Evolutionary conservation across 768 basidiomycete species (phyloP).

Genomic region (Termitomyces sp.): DNA sequence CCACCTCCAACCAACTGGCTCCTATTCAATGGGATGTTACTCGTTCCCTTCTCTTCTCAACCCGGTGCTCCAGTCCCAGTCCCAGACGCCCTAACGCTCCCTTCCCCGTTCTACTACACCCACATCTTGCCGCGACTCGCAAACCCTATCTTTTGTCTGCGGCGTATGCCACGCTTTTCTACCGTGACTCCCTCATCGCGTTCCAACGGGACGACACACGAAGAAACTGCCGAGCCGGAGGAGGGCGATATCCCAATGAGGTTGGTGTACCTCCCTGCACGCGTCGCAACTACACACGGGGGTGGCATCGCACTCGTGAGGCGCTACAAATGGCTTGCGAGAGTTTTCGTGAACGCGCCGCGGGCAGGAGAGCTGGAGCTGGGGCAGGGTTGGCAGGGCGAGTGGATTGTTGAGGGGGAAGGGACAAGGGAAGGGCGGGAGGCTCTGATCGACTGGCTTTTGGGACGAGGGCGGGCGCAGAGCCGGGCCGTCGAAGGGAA

Average conservation of each 20-base stretch:
- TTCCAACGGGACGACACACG: not conserved
- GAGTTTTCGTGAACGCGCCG: constrained; percentile 52
- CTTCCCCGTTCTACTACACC: constrained; percentile 73
- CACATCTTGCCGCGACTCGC: constrained; percentile 50
- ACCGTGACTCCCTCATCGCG: constrained; percentile 32
- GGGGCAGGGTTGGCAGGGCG: constrained; percentile 46
- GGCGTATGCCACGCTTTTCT: constrained; percentile 29
- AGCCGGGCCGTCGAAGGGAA: constrained; percentile 61
- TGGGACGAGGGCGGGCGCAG: constrained; percentile 49
- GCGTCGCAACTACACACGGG: constrained; percentile 57
- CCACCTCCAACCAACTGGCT: constrained; percentile 52
- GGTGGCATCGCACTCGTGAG: constrained; percentile 57
- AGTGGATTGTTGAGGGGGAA: constrained; percentile 14
- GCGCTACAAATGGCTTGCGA: constrained; percentile 66
- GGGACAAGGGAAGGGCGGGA: constrained; percentile 64
- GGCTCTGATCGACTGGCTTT: constrained; percentile 46
- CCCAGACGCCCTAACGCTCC: constrained; percentile 55
- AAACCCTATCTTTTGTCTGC: constrained; percentile 34
- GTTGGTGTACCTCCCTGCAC: constrained; percentile 40
- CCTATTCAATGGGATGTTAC: constrained; percentile 61
- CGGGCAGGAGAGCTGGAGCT: constrained; percentile 58
- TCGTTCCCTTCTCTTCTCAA: constrained; percentile 50
- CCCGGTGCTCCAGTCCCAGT: constrained; percentile 56
- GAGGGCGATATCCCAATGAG: constrained; percentile 30
- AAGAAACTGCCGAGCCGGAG: not conserved